Evolutionary conservation across 1,284 basidiomycete genomes (phyloP).

Genomic region (Naganishia sp.): DNA sequence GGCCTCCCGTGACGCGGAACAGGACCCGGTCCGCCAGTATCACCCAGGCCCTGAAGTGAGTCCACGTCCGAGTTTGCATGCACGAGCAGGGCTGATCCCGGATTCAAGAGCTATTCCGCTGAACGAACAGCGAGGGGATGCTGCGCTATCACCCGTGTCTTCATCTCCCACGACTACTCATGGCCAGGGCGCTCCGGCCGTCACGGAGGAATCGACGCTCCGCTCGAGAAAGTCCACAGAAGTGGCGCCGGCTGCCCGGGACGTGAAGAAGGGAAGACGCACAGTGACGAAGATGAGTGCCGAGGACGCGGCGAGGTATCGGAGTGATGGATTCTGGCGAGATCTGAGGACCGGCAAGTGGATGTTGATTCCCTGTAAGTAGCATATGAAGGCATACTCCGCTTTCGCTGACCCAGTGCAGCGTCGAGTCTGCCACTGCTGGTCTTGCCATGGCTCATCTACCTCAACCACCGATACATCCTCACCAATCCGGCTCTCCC

Average conservation of each 20-base stretch:
- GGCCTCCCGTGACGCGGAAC: slow-evolving; percentile 15
- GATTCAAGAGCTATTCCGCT: slow-evolving; percentile 28
- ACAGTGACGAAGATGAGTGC: slow-evolving; percentile 19
- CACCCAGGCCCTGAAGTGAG: slow-evolving; percentile 26
- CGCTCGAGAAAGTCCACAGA: background rate
- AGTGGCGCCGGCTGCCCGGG: background rate
- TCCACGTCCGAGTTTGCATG: background rate
- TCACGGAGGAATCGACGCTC: background rate
- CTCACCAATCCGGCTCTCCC: slow-evolving; percentile 52
- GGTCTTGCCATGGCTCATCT: slow-evolving; percentile 69
- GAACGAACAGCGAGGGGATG: slow-evolving; percentile 29
- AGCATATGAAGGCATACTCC: background rate
- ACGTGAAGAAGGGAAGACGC: background rate
- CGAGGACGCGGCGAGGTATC: slow-evolving; percentile 39
- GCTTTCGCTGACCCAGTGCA: slow-evolving; percentile 45
- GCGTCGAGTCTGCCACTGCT: slow-evolving; percentile 72
- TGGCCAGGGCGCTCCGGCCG: no score
- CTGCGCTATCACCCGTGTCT: background rate
- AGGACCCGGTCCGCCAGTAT: slow-evolving; percentile 21
- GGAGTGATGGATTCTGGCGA: slow-evolving; percentile 54
- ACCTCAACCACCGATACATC: slow-evolving; percentile 63
- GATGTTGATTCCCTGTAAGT: slow-evolving; percentile 72
- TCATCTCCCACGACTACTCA: background rate
- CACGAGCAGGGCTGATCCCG: background rate
- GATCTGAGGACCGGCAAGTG: slow-evolving; percentile 64